A percentile compares a stretch with the other conserved stretches of the same genome.
Conservation (phyloP, 495 filamentous ascomycete species). For the Bryoglossum gracile region DNA sequence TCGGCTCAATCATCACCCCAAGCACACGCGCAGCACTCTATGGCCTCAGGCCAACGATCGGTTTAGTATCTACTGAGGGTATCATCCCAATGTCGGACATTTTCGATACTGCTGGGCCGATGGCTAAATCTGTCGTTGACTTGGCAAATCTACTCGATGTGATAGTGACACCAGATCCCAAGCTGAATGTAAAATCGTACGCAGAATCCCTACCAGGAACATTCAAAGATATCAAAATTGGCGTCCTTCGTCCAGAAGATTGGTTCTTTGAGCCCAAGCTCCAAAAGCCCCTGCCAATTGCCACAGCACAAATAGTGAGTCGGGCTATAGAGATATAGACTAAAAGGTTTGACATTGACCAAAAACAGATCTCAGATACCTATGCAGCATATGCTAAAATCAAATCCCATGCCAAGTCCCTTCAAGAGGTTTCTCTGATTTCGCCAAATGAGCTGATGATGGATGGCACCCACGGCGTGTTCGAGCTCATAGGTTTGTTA, state of each 20-base stretch:
- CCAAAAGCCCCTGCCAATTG: no score
- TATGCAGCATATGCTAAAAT: no score
- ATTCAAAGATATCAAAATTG: background rate
- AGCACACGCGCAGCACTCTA: background rate
- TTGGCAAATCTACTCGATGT: conserved; percentile 34
- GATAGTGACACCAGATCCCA: background rate
- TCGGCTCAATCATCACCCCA: conserved; percentile 4
- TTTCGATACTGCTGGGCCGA: conserved; percentile 58
- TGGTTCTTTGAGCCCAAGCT: no score
- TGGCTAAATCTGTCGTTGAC: conserved; percentile 57
- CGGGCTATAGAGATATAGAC: no score
- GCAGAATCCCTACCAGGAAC: background rate
- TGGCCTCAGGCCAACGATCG: conserved; percentile 38
- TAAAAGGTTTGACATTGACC: no score
- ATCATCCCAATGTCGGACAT: conserved; percentile 53
- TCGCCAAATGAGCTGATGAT: no score
- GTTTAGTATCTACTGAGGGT: conserved; percentile 49
- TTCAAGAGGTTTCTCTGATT: no score
- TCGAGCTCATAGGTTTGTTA: no score
- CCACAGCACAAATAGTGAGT: no score
- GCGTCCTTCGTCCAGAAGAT: background rate
- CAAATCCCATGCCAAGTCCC: no score
- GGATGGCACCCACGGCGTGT: no score
- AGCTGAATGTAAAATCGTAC: background rate
- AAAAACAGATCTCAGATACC: no score